phyloP scores from a whole-genome alignment of 202 grass and related monocot species.

The Saccharum hybrid region DNA sequence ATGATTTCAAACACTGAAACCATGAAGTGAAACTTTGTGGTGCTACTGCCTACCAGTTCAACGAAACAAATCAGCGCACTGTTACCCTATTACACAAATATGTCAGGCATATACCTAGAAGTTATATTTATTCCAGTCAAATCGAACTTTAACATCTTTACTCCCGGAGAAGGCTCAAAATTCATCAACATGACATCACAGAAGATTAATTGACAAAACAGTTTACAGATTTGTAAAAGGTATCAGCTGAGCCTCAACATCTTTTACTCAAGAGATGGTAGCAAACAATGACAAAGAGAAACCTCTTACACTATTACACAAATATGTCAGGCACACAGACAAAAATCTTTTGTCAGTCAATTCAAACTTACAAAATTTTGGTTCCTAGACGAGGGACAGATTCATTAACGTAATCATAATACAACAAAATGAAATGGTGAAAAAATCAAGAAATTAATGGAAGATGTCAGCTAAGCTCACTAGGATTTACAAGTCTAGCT shows the following conservation, averaged over 20 bases:
- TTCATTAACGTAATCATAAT: constrained; percentile 28
- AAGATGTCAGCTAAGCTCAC: neutral
- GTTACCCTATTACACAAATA: neutral
- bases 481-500: constrained; percentile 32
- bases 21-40: neutral
- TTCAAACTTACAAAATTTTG: neutral
- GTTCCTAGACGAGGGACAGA: neutral
- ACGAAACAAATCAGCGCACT: neutral
- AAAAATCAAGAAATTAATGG: neutral
- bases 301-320: neutral
- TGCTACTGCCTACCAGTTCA: neutral
- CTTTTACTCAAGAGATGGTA: neutral
- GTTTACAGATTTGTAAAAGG: neutral
- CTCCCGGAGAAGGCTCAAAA: neutral
- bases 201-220: neutral
- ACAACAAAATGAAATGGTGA: constrained; percentile 20
- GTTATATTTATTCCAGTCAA: neutral
- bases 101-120: neutral
- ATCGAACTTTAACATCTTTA: neutral
- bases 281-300: no score
- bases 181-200: constrained; percentile 13
- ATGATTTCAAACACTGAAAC: neutral
- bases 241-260: neutral
- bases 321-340: neutral
- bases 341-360: neutral